Base-by-base conservation (phyloP, 1,284 basidiomycete genomes). In the Ganoderma lucidum region DNA sequence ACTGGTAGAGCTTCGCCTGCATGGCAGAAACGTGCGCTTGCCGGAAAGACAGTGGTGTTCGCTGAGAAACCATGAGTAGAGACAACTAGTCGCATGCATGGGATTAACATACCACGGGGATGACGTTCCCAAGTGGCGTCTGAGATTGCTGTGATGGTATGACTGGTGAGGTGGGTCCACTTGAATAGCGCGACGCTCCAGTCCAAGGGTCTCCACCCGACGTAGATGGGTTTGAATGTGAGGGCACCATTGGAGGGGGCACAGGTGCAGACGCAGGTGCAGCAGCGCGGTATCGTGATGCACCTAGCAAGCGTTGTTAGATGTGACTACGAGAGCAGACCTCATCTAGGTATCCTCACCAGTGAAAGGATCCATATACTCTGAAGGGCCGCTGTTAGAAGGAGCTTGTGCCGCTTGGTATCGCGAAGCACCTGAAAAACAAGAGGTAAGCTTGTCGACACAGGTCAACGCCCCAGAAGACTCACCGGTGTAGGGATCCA, bases 401-500 rank as follows among this genome's bases (percentile, higher is more conserved):
- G 81, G 69, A 28, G 73, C 73, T 56, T 81, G 73, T 41, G 82
- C 73, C 65, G 85, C 82, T 70, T 85, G 85, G 80, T 94, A 91
- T 74, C 89, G 81, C 63, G 90, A 87, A 53, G 87, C 87, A 65
- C 89, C 89, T 90, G 48, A 23, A 44, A 62, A 39, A 12, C 28
- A 3, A 2, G 6, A 19, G 10, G 37, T 75, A 39, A 70, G 70
- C 37, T 65, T n/a, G 19, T 41, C 19, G 32, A 48, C n/a, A 42
- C 15, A 35, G 35, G 28, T 55, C 68, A 53, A 68, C 23, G 55
- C 41, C 55, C 66, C 60, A n/a, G 23, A 15, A 32, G n/a, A 45
- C 78, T 74, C 77, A 87, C 96, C 96, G 68, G 98, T 99, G 81
- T 90, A 99, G 8, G 97, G 97, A 79, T 99, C 98, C 19, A 91